Base-by-base conservation (phyloP, 2,329 filamentous ascomycete species). In the Chrysosporium keratinophilum region DNA sequence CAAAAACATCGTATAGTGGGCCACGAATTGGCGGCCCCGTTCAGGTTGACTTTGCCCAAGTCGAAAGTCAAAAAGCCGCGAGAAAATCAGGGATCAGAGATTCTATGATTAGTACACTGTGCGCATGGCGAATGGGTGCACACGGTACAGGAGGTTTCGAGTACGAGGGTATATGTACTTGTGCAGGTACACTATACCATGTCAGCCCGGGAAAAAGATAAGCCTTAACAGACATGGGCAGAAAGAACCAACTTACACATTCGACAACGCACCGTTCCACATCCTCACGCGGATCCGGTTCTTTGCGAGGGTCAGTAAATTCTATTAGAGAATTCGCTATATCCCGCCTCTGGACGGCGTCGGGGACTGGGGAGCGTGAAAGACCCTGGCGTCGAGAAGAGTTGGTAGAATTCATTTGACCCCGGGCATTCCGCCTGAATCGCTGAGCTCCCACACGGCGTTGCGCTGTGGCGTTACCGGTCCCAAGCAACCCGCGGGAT, bases 51-150 rank as follows among this genome's bases (percentile, higher is more conserved):
- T 33, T 12, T 28, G 4, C n/a, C 2, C 20, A n/a, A 7, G 17
- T 9, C 15, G 23, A 33, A 28, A 28, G 23, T 28, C n/a, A 44
- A 34, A 10, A 20, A 19, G 40, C 10, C 23, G n/a, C 6, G 9
- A 14, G 42, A 20, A 19, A 14, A n/a, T 5, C 3, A 12, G 23
- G 19, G 2, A 51, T 43, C 19, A 31, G 1, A 28, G 5, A 12
- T n/a, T 23, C 5, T 10, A 19, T n/a, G 28, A 33, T 31, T 33
- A 6, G 6, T 40, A 34, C 56, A 57, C 37, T 37, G 11, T 23
- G 5, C 7, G 33, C 56, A 57, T 35, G 56, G 56, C 23, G 15
- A 12, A 52, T 57, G 56, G n/a, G 47, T 23, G 44, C 56, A 57
- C n/a, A 42, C 14, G 17, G 51, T 49, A 41, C 56, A 57, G n/a